A percentile compares a stretch with the other conserved stretches of the same genome.
phyloP scores from a whole-genome alignment of 352 stramenopile species.

The Globisporangium camurandrum region DNA sequence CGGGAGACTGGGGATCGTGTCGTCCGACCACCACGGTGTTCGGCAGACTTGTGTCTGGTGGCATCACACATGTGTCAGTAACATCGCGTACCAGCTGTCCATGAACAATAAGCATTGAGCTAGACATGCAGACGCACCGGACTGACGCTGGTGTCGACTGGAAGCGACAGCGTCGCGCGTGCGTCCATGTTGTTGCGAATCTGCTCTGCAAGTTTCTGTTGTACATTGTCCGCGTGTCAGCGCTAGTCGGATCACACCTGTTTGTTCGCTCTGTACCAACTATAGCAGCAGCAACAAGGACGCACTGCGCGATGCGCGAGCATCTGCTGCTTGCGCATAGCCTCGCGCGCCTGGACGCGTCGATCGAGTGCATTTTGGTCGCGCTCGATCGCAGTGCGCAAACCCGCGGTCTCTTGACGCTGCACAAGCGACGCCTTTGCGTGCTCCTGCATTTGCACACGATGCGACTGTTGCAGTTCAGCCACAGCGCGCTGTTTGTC shows the following conservation, averaged over 20 bases:
- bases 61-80: background rate
- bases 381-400: constrained; percentile 4
- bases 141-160: constrained; percentile 13
- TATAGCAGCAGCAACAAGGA: background rate
- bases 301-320: constrained; percentile 13
- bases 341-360: constrained; percentile 11
- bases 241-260: too few relatives aligned
- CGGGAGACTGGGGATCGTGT: too few relatives aligned
- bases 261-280: too few relatives aligned
- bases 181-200: constrained; percentile 22
- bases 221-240: background rate
- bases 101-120: background rate
- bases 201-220: constrained; percentile 16
- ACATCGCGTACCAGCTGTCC: background rate
- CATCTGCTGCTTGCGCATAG: constrained; percentile 13
- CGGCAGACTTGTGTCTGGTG: constrained; percentile 17
- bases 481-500: constrained; percentile 18
- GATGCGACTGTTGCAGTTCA: constrained; percentile 21
- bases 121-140: constrained; percentile 14
- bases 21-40: constrained; percentile 35
- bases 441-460: constrained; percentile 22
- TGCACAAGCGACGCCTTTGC: constrained; percentile 3
- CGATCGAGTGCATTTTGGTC: constrained; percentile 20
- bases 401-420: background rate
- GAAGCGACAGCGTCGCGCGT: constrained; percentile 13